Conservation (phyloP, 495 filamentous ascomycete genomes). For the Terfezia claveryi region DNA sequence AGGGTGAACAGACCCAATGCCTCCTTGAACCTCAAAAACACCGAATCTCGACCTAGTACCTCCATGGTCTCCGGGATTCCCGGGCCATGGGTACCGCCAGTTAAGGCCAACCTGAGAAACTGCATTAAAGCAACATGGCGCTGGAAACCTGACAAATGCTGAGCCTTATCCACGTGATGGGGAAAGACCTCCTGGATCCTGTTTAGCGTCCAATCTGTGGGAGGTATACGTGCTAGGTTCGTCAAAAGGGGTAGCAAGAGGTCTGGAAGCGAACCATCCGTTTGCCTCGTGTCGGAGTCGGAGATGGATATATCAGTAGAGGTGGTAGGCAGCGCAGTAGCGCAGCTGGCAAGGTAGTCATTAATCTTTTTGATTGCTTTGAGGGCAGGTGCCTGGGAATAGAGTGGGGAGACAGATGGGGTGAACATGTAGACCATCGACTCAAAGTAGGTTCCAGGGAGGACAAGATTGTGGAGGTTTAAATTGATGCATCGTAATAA, state of each 20-base stretch:
- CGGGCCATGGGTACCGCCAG: slow-evolving; percentile 36
- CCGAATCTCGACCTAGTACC: slow-evolving; percentile 40
- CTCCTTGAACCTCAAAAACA: slow-evolving; percentile 30
- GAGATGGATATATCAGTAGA: neutral
- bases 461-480: slow-evolving; percentile 20
- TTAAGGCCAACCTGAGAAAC: slow-evolving; percentile 46
- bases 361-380: slow-evolving; percentile 2
- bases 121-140: slow-evolving; percentile 23
- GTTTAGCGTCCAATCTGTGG: slow-evolving; percentile 15
- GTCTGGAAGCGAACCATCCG: neutral
- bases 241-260: neutral
- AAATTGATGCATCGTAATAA: slow-evolving; percentile 16
- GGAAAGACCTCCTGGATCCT: slow-evolving; percentile 11
- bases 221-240: slow-evolving; percentile 1
- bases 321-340: neutral
- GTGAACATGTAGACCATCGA: slow-evolving; percentile 1
- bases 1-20: slow-evolving; percentile 14
- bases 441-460: neutral
- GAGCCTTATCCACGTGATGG: slow-evolving; percentile 3
- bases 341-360: no score
- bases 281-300: no score
- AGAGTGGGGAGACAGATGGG: slow-evolving; percentile 19
- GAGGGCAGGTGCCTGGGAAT: neutral
- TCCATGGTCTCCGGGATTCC: slow-evolving; percentile 34
- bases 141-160: slow-evolving; percentile 4